Conservation (phyloP, 2,329 filamentous ascomycete species). For the Ambrosiella beaveri region DNA sequence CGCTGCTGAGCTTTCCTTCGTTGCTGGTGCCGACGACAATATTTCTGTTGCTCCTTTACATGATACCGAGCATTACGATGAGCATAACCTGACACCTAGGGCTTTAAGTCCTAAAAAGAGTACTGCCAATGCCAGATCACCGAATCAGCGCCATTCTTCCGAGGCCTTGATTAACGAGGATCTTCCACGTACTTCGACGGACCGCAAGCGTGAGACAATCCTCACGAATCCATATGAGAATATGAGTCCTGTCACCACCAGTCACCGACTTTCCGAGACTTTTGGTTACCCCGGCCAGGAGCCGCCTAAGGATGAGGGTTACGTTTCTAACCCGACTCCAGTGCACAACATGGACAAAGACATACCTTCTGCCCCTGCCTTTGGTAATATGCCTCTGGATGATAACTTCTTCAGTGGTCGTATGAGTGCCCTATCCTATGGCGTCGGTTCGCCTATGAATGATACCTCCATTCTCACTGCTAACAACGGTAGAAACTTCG, state of each 20-base stretch:
- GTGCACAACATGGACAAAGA: constrained; percentile 33
- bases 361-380: constrained; percentile 14
- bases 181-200: constrained; percentile 32
- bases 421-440: constrained; percentile 79
- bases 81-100: constrained; percentile 33
- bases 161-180: neutral
- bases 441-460: constrained; percentile 76
- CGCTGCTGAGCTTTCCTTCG: constrained; percentile 8
- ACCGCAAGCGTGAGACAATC: constrained; percentile 48
- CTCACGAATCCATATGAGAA: constrained; percentile 52
- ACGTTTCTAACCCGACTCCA: constrained; percentile 57
- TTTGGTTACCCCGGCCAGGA: constrained; percentile 21
- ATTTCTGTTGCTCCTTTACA: constrained; percentile 7
- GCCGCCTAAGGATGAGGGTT: constrained; percentile 55
- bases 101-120: constrained; percentile 12
- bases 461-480: constrained; percentile 69
- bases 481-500: constrained; percentile 53
- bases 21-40: constrained; percentile 10
- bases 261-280: constrained; percentile 33
- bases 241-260: constrained; percentile 39
- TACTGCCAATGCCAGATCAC: constrained; percentile 24
- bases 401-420: constrained; percentile 59
- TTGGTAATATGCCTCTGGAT: constrained; percentile 28
- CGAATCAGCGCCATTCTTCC: neutral
- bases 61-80: constrained; percentile 4